Conservation (phyloP, 345 rosid species). For the Citrus mangshanensis region DNA sequence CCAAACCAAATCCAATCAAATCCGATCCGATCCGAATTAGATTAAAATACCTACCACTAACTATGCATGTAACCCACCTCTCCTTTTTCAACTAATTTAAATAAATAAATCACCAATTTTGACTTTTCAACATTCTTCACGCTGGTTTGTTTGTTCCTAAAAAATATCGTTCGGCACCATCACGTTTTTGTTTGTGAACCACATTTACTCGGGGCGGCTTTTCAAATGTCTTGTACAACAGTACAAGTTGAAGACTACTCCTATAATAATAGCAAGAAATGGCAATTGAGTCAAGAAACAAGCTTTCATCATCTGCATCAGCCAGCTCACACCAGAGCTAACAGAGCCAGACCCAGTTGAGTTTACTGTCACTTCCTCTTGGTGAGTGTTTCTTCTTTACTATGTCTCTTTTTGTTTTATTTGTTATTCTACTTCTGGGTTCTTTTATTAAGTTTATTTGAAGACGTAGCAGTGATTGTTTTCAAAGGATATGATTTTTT, state of each 20-base stretch:
- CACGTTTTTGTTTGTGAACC: not conserved
- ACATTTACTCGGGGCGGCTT: not conserved
- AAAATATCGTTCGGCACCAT: not conserved
- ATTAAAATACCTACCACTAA: no score
- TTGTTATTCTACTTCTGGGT: slow-evolving; percentile 10
- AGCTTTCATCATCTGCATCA: slow-evolving; percentile 17
- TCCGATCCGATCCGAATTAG: no score
- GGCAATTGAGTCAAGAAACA: slow-evolving; percentile 6
- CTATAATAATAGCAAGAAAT: not conserved
- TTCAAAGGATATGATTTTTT: not conserved
- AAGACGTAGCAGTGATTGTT: not conserved
- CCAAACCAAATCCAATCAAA: no score
- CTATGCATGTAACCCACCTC: no score
- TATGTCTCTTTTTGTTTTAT: not conserved
- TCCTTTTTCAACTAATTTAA: no score
- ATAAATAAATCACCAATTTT: no score
- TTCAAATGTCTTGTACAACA: not conserved
- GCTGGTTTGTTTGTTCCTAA: not conserved
- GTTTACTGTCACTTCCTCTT: slow-evolving; percentile 12
- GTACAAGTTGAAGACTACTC: not conserved
- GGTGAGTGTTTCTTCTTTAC: slow-evolving; percentile 18
- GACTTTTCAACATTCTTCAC: no score
- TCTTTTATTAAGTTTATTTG: not conserved
- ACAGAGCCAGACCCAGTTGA: slow-evolving; percentile 4
- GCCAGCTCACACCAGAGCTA: slow-evolving; percentile 28